Evolutionary conservation across 257 asterid genomes (phyloP), one percentile per base, ranked within the genome.

Genomic region (Solanum commersonii): DNA sequence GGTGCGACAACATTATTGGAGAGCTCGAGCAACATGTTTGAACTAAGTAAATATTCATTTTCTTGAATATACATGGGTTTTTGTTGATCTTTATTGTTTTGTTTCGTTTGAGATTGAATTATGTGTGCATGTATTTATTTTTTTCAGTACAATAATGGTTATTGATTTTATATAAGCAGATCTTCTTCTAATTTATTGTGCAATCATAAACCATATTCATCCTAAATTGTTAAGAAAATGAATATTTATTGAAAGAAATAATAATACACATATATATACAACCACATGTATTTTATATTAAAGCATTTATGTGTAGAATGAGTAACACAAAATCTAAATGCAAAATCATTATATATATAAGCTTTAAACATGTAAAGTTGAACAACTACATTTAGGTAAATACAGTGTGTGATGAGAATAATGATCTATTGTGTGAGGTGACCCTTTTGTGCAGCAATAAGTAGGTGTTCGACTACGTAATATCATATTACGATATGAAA

Each of bases 41-140:
- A 98, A 95, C 85, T 91, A 91, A 23, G 56, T 13, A 12, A 40
- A 78, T 40, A 38, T 77, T 6, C 63, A 25, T 70, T 70, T 29
- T 70, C 38, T 70, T 68, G 10, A 71, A 71, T 71, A 14, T 71
- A 8, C 42, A 71, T 33, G 25, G 34, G 37, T 11, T 8, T 78
- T 42, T 78, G 38, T 40, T 42, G 13, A 78, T 25, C 2, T 42
- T 38, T 15, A 13, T 78, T 40, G 35, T n/a, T 78, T 4, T 42
- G 12, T 27, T 78, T 78, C n/a, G 14, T 42, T 78, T 78, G 60
- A 78, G 10, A 42, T 78, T 78, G 37, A 25, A 42, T 42, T 27
- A 7, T 38, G 35, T 7, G 84, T 38, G 84, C 8, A 13, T 38
- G 84, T n/a, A 35, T 12, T 22, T 74, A n/a, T 37, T 37, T 35